phyloP scores from a whole-genome alignment of 345 rosid genomes.

The Eucalyptus curtisii region DNA sequence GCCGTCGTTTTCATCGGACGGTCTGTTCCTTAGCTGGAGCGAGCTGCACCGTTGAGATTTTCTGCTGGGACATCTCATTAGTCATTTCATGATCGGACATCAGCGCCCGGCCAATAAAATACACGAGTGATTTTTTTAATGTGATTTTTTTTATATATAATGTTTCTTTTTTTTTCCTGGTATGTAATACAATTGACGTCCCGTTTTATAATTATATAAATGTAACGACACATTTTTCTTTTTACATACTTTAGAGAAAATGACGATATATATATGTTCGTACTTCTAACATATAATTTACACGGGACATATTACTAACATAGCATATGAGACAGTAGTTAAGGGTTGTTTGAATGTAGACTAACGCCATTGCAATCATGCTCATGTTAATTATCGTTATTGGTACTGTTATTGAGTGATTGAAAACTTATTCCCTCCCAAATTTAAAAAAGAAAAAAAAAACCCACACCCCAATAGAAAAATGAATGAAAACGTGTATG shows the following conservation, averaged over 20 bases:
- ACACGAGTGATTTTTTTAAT: too few species aligned
- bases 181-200: too few species aligned
- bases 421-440: not conserved
- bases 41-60: not conserved
- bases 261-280: not conserved
- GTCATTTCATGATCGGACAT: not conserved
- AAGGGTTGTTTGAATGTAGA: not conserved
- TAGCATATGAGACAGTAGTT: not conserved
- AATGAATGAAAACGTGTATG: accelerated
- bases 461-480: not conserved
- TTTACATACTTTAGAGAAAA: not conserved
- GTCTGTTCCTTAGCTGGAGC: not conserved
- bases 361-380: accelerated
- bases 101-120: accelerated
- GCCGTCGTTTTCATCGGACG: not conserved
- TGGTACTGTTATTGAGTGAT: accelerated
- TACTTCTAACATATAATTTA: not conserved
- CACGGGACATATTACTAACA: accelerated
- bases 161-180: too few species aligned
- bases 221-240: not conserved
- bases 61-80: accelerated
- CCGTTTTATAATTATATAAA: too few species aligned
- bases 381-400: not conserved
- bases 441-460: too few species aligned
- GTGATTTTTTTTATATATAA: too few species aligned